Evolutionary conservation across 208 protist genomes (phyloP).

Genomic region (Acanthamoeba lugdunensis): DNA sequence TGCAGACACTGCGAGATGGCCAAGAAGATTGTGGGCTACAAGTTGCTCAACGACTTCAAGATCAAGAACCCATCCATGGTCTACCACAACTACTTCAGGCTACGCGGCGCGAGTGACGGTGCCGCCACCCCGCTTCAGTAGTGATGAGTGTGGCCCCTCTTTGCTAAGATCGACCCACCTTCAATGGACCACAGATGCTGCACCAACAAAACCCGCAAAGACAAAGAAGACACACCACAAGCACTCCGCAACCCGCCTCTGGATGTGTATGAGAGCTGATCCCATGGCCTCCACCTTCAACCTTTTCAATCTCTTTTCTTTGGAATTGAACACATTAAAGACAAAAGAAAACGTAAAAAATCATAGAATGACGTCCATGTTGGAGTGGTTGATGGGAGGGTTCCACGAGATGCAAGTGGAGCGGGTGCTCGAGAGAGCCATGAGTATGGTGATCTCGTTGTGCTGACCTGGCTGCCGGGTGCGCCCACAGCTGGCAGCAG

Average conservation of each 20-base stretch:
- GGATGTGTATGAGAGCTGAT: too few relatives aligned
- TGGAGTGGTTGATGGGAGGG: not conserved
- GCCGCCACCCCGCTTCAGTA: too few relatives aligned
- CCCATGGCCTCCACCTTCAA: too few relatives aligned
- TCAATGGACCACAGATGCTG: not conserved
- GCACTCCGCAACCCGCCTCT: too few relatives aligned
- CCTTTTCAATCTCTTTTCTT: too few relatives aligned
- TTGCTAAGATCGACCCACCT: too few relatives aligned
- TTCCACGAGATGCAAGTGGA: not conserved
- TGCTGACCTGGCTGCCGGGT: not conserved
- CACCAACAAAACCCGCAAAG: not conserved
- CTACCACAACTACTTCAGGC: constrained; percentile 8
- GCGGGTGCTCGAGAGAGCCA: constrained; percentile 27
- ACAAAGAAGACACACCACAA: not conserved
- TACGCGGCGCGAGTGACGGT: not conserved
- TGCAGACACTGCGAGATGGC: constrained; percentile 51
- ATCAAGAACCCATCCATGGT: constrained; percentile 36
- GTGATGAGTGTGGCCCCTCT: not conserved
- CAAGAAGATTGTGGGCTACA: constrained; percentile 48
- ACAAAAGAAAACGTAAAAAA: too few relatives aligned
- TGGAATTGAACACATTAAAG: too few relatives aligned
- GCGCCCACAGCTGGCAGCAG: not conserved
- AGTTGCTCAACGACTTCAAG: constrained; percentile 20
- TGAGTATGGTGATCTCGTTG: constrained; percentile 37
- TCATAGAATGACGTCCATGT: too few relatives aligned